phyloP scores from a whole-genome alignment of 2,329 filamentous ascomycete species.

The Sarocladium strictum region DNA sequence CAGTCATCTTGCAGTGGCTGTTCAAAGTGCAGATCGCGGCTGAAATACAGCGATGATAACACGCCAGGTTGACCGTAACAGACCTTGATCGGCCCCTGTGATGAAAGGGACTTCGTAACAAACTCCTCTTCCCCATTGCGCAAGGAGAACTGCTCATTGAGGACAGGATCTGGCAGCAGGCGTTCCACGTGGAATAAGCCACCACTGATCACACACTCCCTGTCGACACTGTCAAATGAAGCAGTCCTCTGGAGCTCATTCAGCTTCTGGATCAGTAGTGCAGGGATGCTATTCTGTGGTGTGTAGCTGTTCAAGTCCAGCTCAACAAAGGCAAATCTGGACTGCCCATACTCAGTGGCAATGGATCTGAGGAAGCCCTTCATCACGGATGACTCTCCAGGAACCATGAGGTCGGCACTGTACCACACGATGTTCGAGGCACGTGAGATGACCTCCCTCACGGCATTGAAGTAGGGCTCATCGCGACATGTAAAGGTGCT shows the following conservation, averaged over 20 bases:
- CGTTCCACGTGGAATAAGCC: not conserved
- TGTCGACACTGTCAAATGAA: slow-evolving; percentile 1
- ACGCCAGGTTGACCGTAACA: not conserved
- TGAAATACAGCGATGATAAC: slow-evolving; percentile 6
- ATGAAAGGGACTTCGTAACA: not conserved
- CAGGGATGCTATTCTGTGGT: not conserved
- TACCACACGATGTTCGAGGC: slow-evolving; percentile 1
- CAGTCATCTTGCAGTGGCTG: slow-evolving; percentile 12
- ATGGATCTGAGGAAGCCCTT: slow-evolving; percentile 9
- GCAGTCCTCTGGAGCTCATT: not conserved
- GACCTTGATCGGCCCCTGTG: slow-evolving; percentile 8
- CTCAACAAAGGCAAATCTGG: slow-evolving; percentile 8
- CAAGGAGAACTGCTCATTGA: slow-evolving; percentile 5
- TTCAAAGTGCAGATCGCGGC: slow-evolving; percentile 11
- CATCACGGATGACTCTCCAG: slow-evolving; percentile 7
- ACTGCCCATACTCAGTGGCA: slow-evolving; percentile 7
- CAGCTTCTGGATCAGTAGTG: not conserved
- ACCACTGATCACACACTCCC: not conserved
- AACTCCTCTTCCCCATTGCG: slow-evolving; percentile 4
- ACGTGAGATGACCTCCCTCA: not conserved
- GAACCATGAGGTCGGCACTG: slow-evolving; percentile 1
- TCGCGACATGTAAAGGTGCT: slow-evolving; percentile 9
- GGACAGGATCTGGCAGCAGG: not conserved
- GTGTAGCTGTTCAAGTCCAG: slow-evolving; percentile 3
- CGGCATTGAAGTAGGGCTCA: not conserved